Evolutionary conservation across 441 rosid genomes (phyloP).

Genomic region (Populus tomentosa): DNA sequence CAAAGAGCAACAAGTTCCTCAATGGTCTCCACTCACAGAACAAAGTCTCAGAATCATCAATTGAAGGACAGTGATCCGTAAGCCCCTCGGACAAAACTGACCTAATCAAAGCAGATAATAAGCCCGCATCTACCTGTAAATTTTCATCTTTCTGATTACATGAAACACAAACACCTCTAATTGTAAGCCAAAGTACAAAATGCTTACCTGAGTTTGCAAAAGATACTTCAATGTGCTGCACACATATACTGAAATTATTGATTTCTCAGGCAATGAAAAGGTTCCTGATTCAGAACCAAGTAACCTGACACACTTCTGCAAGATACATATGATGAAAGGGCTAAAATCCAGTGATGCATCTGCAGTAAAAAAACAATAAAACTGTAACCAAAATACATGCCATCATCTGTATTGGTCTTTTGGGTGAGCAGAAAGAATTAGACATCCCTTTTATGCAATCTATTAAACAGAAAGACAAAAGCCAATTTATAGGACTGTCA

Average conservation of each 20-base stretch:
- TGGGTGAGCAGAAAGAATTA: not conserved
- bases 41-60: slow-evolving; percentile 41
- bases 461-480: not conserved
- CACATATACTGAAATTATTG: slow-evolving; percentile 74
- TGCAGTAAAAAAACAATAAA: slow-evolving; percentile 35
- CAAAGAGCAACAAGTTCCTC: slow-evolving; percentile 58
- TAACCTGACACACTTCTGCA: slow-evolving; percentile 75
- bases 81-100: slow-evolving; percentile 62
- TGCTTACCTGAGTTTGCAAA: slow-evolving; percentile 82
- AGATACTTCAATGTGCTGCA: slow-evolving; percentile 79
- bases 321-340: slow-evolving; percentile 64
- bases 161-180: slow-evolving; percentile 14
- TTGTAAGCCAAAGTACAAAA: slow-evolving; percentile 19
- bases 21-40: slow-evolving; percentile 81
- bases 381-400: slow-evolving; percentile 10
- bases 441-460: not conserved
- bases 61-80: slow-evolving; percentile 11
- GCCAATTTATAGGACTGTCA: not conserved
- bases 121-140: slow-evolving; percentile 66
- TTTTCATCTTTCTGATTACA: slow-evolving; percentile 29
- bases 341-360: slow-evolving; percentile 76
- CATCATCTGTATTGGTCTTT: not conserved
- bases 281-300: slow-evolving; percentile 70
- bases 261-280: slow-evolving; percentile 67
- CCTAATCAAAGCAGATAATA: slow-evolving; percentile 62